These are phyloP conservation scores for Cladochytrium tenue DNA, from an alignment of 371 early-diverging fungal species.

Conservation along the genomic window DNA sequence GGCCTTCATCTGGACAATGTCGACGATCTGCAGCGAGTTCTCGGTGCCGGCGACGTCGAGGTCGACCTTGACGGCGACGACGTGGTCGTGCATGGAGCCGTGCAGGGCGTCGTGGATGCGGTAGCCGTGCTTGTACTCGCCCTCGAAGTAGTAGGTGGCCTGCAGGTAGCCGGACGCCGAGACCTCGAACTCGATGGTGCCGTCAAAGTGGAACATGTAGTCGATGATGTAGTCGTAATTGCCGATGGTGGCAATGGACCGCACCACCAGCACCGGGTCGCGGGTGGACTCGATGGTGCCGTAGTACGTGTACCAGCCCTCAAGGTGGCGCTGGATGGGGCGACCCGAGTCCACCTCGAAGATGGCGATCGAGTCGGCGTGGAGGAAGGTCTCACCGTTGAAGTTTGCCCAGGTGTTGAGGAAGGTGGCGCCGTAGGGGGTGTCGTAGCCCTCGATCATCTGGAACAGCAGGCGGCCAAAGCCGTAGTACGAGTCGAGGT, in stretches of 20 bases:
- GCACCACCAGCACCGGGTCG: background rate
- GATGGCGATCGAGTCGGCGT: conserved; percentile 3
- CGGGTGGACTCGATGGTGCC: background rate
- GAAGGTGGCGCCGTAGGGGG: conserved; percentile 11
- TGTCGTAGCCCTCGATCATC: conserved; percentile 17
- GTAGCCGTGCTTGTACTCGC: conserved; percentile 6
- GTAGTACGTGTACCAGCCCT: background rate
- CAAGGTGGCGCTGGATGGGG: conserved; percentile 6
- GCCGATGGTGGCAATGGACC: background rate
- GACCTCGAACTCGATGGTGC: conserved; percentile 17
- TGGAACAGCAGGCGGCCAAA: conserved; percentile 13
- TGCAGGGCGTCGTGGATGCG: conserved; percentile 10
- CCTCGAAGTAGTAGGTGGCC: conserved; percentile 13
- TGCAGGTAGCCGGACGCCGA: conserved; percentile 25
- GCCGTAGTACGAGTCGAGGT: conserved; percentile 11
- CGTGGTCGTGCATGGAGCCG: conserved; percentile 20
- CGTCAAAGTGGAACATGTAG: conserved; percentile 21
- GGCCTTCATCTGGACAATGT: background rate
- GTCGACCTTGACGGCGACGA: conserved; percentile 20
- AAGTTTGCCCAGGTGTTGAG: conserved; percentile 10
- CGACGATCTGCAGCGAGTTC: conserved; percentile 14
- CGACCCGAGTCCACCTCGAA: conserved; percentile 5
- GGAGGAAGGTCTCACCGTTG: conserved; percentile 6
- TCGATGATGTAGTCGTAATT: conserved; percentile 26
- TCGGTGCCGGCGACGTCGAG: conserved; percentile 13